Percentiles rank a stretch among this genome's conserved stretches.
These are phyloP conservation scores for Paramyrothecium roridum DNA, from an alignment of 2,329 filamentous ascomycete genomes.

Conservation along the genomic window DNA sequence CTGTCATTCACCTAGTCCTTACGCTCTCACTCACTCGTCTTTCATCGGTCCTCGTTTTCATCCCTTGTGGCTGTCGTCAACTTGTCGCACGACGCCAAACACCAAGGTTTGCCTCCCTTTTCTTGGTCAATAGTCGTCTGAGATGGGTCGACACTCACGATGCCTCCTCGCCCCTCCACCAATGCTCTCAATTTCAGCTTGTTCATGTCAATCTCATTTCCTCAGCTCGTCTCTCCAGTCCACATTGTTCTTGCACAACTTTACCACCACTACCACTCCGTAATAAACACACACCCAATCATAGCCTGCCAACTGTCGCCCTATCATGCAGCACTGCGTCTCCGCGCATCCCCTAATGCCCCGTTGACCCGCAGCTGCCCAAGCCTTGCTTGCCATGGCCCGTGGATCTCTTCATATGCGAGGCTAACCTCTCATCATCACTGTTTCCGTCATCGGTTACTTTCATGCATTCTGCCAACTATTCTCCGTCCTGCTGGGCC, in stretches of 20 bases:
- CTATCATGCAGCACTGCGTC: conserved; percentile 20
- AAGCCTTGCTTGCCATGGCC: conserved; percentile 11
- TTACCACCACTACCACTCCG: conserved; percentile 7
- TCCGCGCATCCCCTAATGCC: conserved; percentile 14
- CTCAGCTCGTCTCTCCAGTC: conserved; percentile 10
- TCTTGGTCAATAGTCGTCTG: neutral
- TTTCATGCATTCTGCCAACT: conserved; percentile 6
- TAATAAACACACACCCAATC: conserved; percentile 26
- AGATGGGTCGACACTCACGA: too few relatives aligned
- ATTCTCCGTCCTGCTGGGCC: conserved; percentile 6
- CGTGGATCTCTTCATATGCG: conserved; percentile 24
- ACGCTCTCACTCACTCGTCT: neutral
- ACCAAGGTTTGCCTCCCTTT: neutral
- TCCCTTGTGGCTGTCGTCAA: neutral
- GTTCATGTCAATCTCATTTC: conserved; percentile 5
- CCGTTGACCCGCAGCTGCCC: conserved; percentile 6
- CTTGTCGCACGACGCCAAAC: neutral
- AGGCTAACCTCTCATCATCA: conserved; percentile 11
- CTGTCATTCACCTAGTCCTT: neutral
- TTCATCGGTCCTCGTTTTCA: neutral
- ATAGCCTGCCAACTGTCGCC: conserved; percentile 31
- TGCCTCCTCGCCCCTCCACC: too few relatives aligned
- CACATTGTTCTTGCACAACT: conserved; percentile 8
- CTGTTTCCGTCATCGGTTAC: neutral
- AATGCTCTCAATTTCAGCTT: neutral